phyloP scores from a whole-genome alignment of 1,284 basidiomycete species.

The Ustilago esculenta region DNA sequence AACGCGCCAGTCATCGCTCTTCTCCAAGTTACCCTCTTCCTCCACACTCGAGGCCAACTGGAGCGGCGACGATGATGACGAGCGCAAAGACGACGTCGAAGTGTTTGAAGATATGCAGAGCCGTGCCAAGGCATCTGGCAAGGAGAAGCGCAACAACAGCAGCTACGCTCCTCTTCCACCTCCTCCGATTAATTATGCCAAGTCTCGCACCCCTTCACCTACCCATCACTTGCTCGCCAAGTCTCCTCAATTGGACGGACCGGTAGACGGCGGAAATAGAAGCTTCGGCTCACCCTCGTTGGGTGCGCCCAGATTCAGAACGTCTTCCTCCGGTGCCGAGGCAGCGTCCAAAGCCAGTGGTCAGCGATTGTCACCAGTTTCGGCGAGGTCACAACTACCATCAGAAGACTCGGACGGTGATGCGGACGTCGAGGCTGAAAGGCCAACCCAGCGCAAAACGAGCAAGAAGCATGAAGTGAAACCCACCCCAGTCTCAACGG shows the following conservation, averaged over 20 bases:
- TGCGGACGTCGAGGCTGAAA: conserved; percentile 38
- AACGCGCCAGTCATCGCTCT: conserved; percentile 26
- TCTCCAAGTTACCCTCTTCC: conserved; percentile 30
- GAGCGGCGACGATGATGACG: conserved; percentile 48
- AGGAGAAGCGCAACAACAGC: conserved; percentile 19
- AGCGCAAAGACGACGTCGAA: conserved; percentile 28
- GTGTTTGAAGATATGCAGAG: conserved; percentile 30
- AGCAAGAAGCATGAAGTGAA: conserved; percentile 13
- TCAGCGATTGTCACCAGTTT: conserved; percentile 23
- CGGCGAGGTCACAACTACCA: conserved; percentile 11
- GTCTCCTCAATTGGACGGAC: conserved; percentile 28
- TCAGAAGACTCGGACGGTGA: conserved; percentile 40
- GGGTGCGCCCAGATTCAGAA: conserved; percentile 2
- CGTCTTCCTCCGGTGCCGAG: neutral
- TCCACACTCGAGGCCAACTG: conserved; percentile 40
- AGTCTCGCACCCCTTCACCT: conserved; percentile 31
- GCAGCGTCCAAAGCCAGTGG: neutral
- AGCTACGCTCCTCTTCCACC: conserved; percentile 23
- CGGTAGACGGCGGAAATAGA: neutral
- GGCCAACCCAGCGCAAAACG: conserved; percentile 6
- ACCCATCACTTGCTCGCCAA: conserved; percentile 28
- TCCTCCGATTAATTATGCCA: conserved; percentile 30
- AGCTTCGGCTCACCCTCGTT: conserved; percentile 1
- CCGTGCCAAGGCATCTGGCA: conserved; percentile 32
- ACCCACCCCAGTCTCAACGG: neutral